A percentile compares a stretch with the other conserved stretches of the same genome.
These are phyloP conservation scores for Komagataella kurtzmanii DNA, from an alignment of 805 yeast species.

Conservation along the genomic window DNA sequence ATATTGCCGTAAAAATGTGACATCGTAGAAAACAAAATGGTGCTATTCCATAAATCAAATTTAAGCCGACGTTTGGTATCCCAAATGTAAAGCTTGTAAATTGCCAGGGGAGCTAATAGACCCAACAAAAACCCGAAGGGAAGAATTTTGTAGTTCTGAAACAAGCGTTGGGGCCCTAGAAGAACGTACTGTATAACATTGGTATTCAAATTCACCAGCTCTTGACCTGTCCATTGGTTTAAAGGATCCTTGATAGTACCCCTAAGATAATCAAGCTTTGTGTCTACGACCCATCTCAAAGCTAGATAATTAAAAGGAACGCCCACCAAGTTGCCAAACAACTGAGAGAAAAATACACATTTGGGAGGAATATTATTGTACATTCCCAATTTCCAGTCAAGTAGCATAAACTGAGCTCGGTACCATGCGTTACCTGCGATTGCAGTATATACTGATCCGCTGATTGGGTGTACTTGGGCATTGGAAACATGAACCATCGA, in stretches of 20 bases:
- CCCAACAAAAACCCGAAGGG: slow-evolving; percentile 33
- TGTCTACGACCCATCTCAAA: slow-evolving; percentile 28
- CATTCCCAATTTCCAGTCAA: slow-evolving; percentile 35
- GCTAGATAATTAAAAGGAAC: slow-evolving; percentile 38
- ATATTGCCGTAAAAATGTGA: slow-evolving; percentile 34
- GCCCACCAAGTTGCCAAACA: slow-evolving; percentile 38
- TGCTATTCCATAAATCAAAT: slow-evolving; percentile 28
- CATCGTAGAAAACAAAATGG: slow-evolving; percentile 34
- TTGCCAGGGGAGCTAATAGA: slow-evolving; percentile 19
- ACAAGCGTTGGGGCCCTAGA: slow-evolving; percentile 31
- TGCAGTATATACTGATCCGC: slow-evolving; percentile 34
- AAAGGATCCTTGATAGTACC: slow-evolving; percentile 24
- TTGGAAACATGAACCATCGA: slow-evolving; percentile 22
- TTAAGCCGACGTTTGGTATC: slow-evolving; percentile 1
- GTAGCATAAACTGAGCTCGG: slow-evolving; percentile 26
- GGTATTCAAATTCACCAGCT: slow-evolving; percentile 25
- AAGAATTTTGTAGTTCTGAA: slow-evolving; percentile 25
- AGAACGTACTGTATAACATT: slow-evolving; percentile 38
- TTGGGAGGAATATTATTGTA: slow-evolving; percentile 41
- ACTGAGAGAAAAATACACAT: slow-evolving; percentile 33
- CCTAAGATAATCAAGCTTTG: slow-evolving; percentile 20
- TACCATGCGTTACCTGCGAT: slow-evolving; percentile 44
- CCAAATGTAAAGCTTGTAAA: slow-evolving; percentile 11
- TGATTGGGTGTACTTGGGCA: slow-evolving; percentile 26
- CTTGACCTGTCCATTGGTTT: slow-evolving; percentile 40